Evolutionary conservation across 2,329 filamentous ascomycete species (phyloP).

Genomic region (Penicillium sclerotiorum): DNA sequence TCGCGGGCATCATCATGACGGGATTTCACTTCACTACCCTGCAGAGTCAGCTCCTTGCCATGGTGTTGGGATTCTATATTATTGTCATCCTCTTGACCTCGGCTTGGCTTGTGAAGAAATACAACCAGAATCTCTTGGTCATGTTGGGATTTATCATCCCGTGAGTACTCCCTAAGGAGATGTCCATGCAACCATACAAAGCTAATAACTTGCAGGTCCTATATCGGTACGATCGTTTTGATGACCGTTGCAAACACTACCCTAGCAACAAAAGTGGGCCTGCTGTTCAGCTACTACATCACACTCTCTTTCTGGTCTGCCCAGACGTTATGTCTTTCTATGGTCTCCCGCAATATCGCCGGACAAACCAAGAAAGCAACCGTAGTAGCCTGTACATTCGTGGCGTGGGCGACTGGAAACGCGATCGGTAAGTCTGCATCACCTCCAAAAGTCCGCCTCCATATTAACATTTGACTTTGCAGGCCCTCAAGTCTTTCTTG

Average conservation of each 20-base stretch:
- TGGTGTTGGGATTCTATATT: constrained; percentile 75
- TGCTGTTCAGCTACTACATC: constrained; percentile 75
- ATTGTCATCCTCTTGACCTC: constrained; percentile 69
- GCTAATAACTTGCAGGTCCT: constrained; percentile 6
- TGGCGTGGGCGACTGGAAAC: constrained; percentile 70
- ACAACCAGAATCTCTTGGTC: constrained; percentile 66
- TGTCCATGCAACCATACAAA: neutral
- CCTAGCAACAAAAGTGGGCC: constrained; percentile 62
- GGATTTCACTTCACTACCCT: constrained; percentile 67
- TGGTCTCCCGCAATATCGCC: constrained; percentile 70
- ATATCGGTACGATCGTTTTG: constrained; percentile 54
- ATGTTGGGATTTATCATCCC: constrained; percentile 70
- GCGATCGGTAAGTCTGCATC: constrained; percentile 55
- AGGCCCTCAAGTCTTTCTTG: constrained; percentile 67
- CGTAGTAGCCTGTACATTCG: constrained; percentile 69
- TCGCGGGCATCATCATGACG: constrained; percentile 73
- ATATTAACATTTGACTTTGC: neutral
- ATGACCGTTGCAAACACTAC: constrained; percentile 67
- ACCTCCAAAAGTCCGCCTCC: neutral
- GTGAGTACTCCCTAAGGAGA: constrained; percentile 45
- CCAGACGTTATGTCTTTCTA: constrained; percentile 66
- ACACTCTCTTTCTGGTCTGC: constrained; percentile 77
- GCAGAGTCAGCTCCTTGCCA: constrained; percentile 70
- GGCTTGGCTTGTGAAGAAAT: constrained; percentile 69
- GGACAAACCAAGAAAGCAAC: constrained; percentile 74